A percentile compares a stretch with the other conserved stretches of the same genome.
Evolutionary conservation across 2,329 filamentous ascomycete species (phyloP).

Genomic region (Rhynchosporium graminicola): DNA sequence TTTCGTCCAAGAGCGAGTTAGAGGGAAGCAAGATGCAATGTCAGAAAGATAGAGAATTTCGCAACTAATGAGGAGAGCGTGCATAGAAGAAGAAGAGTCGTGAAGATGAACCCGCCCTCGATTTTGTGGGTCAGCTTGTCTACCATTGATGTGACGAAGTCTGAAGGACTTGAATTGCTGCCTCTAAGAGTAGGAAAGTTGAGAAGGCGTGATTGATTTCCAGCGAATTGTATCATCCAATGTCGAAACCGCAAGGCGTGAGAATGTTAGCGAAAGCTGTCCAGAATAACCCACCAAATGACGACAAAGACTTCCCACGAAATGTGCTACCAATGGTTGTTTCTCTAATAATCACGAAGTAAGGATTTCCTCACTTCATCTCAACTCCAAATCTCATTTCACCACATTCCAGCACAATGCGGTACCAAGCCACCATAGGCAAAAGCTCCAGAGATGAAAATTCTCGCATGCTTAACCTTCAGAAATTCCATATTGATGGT

Average conservation of each 20-base stretch:
- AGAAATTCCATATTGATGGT: constrained; percentile 70
- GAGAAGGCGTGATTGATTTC: constrained; percentile 63
- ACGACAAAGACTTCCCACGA: constrained; percentile 77
- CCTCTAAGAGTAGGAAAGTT: constrained; percentile 60
- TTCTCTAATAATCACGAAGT: constrained; percentile 57
- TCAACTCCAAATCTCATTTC: constrained; percentile 40
- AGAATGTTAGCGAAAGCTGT: constrained; percentile 72
- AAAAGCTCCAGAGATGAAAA: constrained; percentile 69
- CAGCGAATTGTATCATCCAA: constrained; percentile 52
- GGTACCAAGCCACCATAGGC: constrained; percentile 80
- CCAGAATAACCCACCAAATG: constrained; percentile 79
- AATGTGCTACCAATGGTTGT: constrained; percentile 88
- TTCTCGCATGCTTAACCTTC: constrained; percentile 59
- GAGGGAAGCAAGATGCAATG: constrained; percentile 74
- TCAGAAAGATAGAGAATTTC: constrained; percentile 77
- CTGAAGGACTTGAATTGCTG: neutral
- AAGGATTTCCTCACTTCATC: neutral
- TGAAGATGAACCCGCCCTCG: constrained; percentile 80
- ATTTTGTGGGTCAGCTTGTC: neutral
- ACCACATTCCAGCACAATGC: constrained; percentile 85
- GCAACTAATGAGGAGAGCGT: constrained; percentile 76
- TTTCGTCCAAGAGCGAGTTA: constrained; percentile 64
- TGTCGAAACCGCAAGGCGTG: constrained; percentile 65
- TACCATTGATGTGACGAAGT: neutral
- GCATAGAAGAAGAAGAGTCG: constrained; percentile 70